Percentiles rank a stretch among this genome's conserved stretches.
Evolutionary conservation across 2,329 filamentous ascomycete genomes (phyloP).

Genomic region (Leptosphaerulina australis): DNA sequence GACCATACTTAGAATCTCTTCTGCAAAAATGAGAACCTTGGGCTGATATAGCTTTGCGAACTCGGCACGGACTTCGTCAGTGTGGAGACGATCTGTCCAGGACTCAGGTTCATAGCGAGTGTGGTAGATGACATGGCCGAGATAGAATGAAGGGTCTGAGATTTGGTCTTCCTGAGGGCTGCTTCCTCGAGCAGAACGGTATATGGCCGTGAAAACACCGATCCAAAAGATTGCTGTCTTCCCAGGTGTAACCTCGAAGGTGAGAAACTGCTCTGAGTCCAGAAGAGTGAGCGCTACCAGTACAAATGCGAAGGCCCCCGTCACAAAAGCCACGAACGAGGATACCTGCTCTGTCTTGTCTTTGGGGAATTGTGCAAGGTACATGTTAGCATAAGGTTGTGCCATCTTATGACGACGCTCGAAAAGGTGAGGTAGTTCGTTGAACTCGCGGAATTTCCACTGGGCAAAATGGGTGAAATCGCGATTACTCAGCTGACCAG

Average conservation of each 20-base stretch:
- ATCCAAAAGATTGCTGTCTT: constrained; percentile 91
- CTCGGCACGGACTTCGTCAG: constrained; percentile 88
- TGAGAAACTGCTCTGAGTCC: constrained; percentile 87
- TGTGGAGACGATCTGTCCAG: constrained; percentile 90
- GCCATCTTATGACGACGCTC: constrained; percentile 91
- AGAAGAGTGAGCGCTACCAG: constrained; percentile 83
- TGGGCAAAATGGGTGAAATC: constrained; percentile 92
- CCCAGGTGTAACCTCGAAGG: constrained; percentile 88
- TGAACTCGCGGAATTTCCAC: constrained; percentile 99
- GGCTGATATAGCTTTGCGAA: constrained; percentile 91
- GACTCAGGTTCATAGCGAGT: constrained; percentile 90
- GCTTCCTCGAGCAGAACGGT: constrained; percentile 80
- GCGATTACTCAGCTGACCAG: constrained; percentile 81
- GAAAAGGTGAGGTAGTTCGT: constrained; percentile 92
- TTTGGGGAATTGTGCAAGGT: constrained; percentile 96
- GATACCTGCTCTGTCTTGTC: constrained; percentile 87
- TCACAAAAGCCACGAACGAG: constrained; percentile 83
- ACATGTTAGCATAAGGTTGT: constrained; percentile 87
- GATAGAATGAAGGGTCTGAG: constrained; percentile 88
- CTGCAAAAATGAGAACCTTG: constrained; percentile 87
- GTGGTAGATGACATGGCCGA: constrained; percentile 87
- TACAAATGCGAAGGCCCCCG: constrained; percentile 84
- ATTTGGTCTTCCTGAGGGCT: constrained; percentile 85
- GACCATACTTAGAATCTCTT: constrained; percentile 90
- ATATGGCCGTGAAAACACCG: constrained; percentile 79